Base-by-base conservation (phyloP, 768 basidiomycete genomes). In the Tulasnella sp. region DNA sequence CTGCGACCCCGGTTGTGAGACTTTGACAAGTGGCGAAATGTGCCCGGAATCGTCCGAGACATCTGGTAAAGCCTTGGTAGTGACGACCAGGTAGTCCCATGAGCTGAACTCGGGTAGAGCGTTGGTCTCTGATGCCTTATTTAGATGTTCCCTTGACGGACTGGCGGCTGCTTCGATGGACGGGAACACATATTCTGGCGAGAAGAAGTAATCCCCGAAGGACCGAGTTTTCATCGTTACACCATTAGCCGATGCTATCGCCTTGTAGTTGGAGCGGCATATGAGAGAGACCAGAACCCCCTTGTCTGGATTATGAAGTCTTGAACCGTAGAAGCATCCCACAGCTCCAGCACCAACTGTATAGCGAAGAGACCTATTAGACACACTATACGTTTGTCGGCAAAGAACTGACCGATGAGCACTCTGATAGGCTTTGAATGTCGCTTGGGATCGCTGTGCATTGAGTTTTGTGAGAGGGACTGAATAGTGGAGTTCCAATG, bases 331-430 rank as follows among this genome's bases (percentile, higher is more conserved):
- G 71, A 79, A 79, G 29, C 75, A 76, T 12, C 78, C 78, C 19
- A 79, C 76, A 19, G 78, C 78, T 8, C 78, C 78, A 62, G 78
- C 75, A 8, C 78, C 78, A 26, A 79, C 78, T 79, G 73, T 29
- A 14, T 26, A 29, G n/a, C 2, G n/a, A n/a, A n/a, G 22, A n/a
- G 1, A 29, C 6, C 32, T 29, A 29, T 59, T 12, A 59, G 52
- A 2, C 16, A 11, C 7, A 14, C 5, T 12, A n/a, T 59, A 59
- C 52, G 26, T 29, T 29, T 59, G 32, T n/a, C 35, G 6, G 7
- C 29, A 0, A 26, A 17, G 1, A 5, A 62, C 69, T 70, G 32
- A 70, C 69, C 69, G 47, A 70, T 70, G 29, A 70, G 37, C 32
- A 70, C 47, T 52, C 69, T 26, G 9, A 36, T 35, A 8, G 52